These are phyloP conservation scores for Tephrocybe rancida DNA, from an alignment of 768 basidiomycete species.

Conservation along the genomic window DNA sequence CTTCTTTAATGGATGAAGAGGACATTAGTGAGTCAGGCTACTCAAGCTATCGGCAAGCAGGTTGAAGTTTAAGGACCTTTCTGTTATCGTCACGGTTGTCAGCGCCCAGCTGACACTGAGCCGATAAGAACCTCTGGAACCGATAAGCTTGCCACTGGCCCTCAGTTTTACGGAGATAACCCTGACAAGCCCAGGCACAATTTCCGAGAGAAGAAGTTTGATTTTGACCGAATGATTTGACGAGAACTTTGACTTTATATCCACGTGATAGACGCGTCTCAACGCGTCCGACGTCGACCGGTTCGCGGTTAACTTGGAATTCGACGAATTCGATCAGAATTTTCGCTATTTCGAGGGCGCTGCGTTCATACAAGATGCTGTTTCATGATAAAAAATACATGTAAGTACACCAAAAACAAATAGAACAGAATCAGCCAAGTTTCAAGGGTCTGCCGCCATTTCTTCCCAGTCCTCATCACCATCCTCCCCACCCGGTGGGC, in stretches of 20 bases:
- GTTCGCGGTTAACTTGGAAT: too few relatives aligned
- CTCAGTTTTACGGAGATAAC: too few relatives aligned
- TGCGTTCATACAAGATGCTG: constrained; percentile 22
- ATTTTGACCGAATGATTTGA: too few relatives aligned
- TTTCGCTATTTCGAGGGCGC: background rate
- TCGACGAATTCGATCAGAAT: background rate
- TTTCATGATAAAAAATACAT: constrained; percentile 20
- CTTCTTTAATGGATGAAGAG: constrained; percentile 10
- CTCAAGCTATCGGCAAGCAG: background rate
- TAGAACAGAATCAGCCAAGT: background rate
- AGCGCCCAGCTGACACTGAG: constrained; percentile 1
- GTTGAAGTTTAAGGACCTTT: background rate
- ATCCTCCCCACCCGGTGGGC: constrained; percentile 16
- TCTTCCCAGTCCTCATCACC: constrained; percentile 32
- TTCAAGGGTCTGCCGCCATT: constrained; percentile 24
- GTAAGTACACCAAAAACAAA: constrained; percentile 2
- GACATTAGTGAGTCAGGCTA: background rate
- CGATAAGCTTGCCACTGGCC: too few relatives aligned
- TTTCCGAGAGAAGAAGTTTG: too few relatives aligned
- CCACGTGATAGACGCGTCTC: too few relatives aligned
- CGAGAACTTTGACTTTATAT: too few relatives aligned
- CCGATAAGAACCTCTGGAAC: too few relatives aligned
- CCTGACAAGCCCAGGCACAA: too few relatives aligned
- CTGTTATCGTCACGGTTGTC: constrained; percentile 8
- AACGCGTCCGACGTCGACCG: too few relatives aligned